Base-by-base conservation (phyloP, 148 eudicot genomes). In the Diospyros kaki region DNA sequence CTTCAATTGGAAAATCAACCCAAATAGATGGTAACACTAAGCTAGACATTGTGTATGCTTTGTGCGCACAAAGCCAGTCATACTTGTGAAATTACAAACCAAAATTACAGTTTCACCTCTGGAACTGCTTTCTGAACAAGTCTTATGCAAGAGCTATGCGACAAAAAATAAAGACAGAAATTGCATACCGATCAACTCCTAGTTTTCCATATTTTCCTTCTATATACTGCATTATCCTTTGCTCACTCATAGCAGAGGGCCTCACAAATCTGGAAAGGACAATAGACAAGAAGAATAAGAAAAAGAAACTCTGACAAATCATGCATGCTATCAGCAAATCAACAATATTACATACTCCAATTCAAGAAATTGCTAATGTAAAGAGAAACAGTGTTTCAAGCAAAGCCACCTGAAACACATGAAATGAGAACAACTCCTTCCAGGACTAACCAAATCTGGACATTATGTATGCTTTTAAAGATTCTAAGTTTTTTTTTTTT, bases 131-230 rank as follows among this genome's bases (percentile, higher is more conserved):
- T 43, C 9, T 11, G 48, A 56, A 40, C n/a, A 14, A 42, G 12
- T 42, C 58, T 58, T 17, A 6, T 9, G 42, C 38, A 18, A 56
- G 74, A 71, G 64, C 46, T 38, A n/a, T 14, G 39, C 2, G 52
- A 39, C 4, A 45, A 9, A 9, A 7, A 7, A 52, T 2, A 38
- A 42, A 3, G 17, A 55, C 73, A 73, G 45, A 39, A 64, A 63
- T 40, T 66, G 40, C 80, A 73, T 86, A 95, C 98, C 97, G 89
- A 66, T 90, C 93, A 77, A 95, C 85, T 43, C 98, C 94, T 3
- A 92, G 38, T 78, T 88, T 88, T 65, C 98, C 97, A 77, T 95
- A 95, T 75, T 95, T 95, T 50, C 96, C 97, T 81, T 92, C 92
- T 58, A 95, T 92, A 50, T 95, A 95, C 76, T 92, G 87, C 5